phyloP scores from a whole-genome alignment of 768 basidiomycete genomes.

The Podaxis sp. region DNA sequence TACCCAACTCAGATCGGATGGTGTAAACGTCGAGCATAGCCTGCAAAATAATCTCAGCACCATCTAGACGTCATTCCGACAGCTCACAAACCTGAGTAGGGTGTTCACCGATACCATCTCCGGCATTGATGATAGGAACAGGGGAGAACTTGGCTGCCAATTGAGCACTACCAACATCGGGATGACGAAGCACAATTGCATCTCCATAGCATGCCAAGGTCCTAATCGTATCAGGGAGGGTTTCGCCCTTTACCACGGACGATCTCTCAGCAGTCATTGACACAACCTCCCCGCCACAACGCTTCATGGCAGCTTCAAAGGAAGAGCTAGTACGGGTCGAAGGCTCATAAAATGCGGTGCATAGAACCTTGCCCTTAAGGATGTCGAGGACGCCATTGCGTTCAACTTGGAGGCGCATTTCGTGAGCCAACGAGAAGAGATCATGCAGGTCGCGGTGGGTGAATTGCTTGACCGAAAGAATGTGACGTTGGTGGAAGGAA shows the following conservation, averaged over 20 bases:
- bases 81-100: slow-evolving; percentile 75
- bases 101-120: slow-evolving; percentile 96
- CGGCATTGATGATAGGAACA: slow-evolving; percentile 94
- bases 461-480: slow-evolving; percentile 93
- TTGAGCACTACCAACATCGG: slow-evolving; percentile 91
- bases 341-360: slow-evolving; percentile 93
- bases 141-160: slow-evolving; percentile 94
- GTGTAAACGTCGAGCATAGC: slow-evolving; percentile 88
- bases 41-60: slow-evolving; percentile 28
- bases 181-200: slow-evolving; percentile 91
- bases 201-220: slow-evolving; percentile 95
- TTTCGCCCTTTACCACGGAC: slow-evolving; percentile 92
- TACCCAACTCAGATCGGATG: slow-evolving; percentile 96
- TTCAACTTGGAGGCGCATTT: slow-evolving; percentile 96
- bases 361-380: slow-evolving; percentile 86
- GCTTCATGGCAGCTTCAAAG: slow-evolving; percentile 98
- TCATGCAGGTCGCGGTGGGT: slow-evolving; percentile 85
- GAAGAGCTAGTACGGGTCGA: slow-evolving; percentile 94
- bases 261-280: slow-evolving; percentile 75
- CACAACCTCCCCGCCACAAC: slow-evolving; percentile 95
- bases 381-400: slow-evolving; percentile 85
- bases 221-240: slow-evolving; percentile 86
- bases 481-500: slow-evolving; percentile 89
- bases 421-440: slow-evolving; percentile 90
- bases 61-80: not conserved